Evolutionary conservation across 371 early-diverging fungal genomes (phyloP), one percentile per base, ranked within the genome.

Genomic region (Mycotypha africana): DNA sequence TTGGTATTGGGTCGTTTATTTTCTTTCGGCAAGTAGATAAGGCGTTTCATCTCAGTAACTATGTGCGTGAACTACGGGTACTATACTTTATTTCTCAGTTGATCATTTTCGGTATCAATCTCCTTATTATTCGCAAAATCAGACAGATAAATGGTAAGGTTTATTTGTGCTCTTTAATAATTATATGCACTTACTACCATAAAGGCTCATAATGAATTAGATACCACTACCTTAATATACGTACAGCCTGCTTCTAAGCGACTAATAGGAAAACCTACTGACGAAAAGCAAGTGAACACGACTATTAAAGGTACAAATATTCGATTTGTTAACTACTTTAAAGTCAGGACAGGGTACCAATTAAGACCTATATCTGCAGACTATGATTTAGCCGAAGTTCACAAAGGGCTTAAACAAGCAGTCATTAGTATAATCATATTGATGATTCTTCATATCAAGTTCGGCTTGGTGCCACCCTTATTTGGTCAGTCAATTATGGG

Each of bases 391-490:
- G 73, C 60, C 19, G 87, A 93, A 60, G 63, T 88, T 42, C 65
- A 77, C 40, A 84, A 86, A 59, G 60, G 67, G 21, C 55, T 86
- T 43, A 88, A 83, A 53, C 82, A 84, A 49, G 66, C 81, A 3
- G 44, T 79, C 28, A 77, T 84, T 21, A 76, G 85, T 36, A 58
- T 85, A 33, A 77, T 62, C n/a, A 66, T 92, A 38, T 74, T 93
- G 53, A 62, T 66, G 7, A 78, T 86, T 40, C 71, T 93, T 62
- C 88, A 93, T 68, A 81, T 85, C 63, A 80, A 90, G 59, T 91
- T 82, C 56, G 86, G 86, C 20, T 92, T 86, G 53, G 74, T 89
- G 38, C 89, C 91, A 49, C 95, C 95, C 2, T 67, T 92, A 22
- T 63, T 90, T 19, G 66, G 89, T 48, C 93, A 92, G 70, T 76